These are phyloP conservation scores for Rugonectria rugulosa DNA, from an alignment of 2,329 filamentous ascomycete species.

Conservation along the genomic window DNA sequence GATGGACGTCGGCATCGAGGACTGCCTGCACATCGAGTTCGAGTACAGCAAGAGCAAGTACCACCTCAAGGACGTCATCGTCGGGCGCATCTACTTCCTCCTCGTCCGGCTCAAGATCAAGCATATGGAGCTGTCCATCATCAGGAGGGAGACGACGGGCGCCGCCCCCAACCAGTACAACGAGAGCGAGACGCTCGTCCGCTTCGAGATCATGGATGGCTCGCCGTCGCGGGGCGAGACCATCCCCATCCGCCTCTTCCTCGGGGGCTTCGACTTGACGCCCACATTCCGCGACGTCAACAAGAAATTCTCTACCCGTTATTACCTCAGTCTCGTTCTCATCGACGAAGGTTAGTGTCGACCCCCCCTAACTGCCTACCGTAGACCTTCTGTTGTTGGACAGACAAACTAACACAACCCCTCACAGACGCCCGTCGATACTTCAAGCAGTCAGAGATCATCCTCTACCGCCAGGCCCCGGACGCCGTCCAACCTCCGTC, in stretches of 20 bases:
- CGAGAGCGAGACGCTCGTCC: conserved; percentile 96
- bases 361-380: neutral
- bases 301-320: conserved; percentile 99
- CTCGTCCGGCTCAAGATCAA: conserved; percentile 98
- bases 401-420: conserved; percentile 31
- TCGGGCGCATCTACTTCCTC: conserved; percentile 97
- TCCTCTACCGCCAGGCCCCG: conserved; percentile 85
- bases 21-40: conserved; percentile 98
- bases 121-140: conserved; percentile 99
- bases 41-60: conserved; percentile 99
- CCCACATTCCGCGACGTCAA: conserved; percentile 99
- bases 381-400: too few species aligned
- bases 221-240: conserved; percentile 95
- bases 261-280: conserved; percentile 96
- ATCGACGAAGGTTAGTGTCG: conserved; percentile 82
- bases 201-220: conserved; percentile 99
- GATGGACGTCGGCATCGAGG: conserved; percentile 99
- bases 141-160: conserved; percentile 94
- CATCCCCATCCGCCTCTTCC: conserved; percentile 95
- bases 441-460: conserved; percentile 99
- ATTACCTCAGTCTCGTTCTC: conserved; percentile 94
- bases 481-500: conserved; percentile 52
- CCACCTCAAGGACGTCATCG: conserved; percentile 98
- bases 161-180: conserved; percentile 99
- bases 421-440: conserved; percentile 86